A percentile compares a stretch with the other conserved stretches of the same genome.
These are phyloP conservation scores for Hanseniaspora taiwanica DNA, from an alignment of 805 yeast species.

Conservation along the genomic window DNA sequence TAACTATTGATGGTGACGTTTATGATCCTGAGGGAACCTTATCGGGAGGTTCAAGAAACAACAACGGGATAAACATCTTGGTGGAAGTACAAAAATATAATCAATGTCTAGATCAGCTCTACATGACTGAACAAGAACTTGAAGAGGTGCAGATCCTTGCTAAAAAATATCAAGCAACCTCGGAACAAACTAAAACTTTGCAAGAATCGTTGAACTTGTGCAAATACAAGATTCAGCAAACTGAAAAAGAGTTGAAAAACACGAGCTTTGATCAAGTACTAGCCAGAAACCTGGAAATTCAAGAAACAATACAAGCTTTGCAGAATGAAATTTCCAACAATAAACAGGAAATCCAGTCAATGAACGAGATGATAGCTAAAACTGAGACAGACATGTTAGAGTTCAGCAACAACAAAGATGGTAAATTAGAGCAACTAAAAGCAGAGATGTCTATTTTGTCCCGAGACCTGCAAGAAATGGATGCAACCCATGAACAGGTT, in stretches of 20 bases:
- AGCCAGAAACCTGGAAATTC: slow-evolving; percentile 33
- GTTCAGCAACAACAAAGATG: slow-evolving; percentile 64
- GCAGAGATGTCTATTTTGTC: slow-evolving; percentile 34
- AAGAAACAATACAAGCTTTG: slow-evolving; percentile 33
- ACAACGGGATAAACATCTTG: slow-evolving; percentile 42
- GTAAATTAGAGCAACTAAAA: slow-evolving; percentile 57
- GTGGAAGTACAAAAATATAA: slow-evolving; percentile 56
- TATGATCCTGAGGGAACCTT: slow-evolving; percentile 94
- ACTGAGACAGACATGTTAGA: slow-evolving; percentile 74
- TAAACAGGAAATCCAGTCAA: slow-evolving; percentile 19
- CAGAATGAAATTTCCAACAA: slow-evolving; percentile 26
- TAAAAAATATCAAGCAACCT: slow-evolving; percentile 28
- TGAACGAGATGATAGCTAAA: slow-evolving; percentile 31
- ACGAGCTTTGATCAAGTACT: slow-evolving; percentile 46
- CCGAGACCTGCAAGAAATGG: slow-evolving; percentile 24
- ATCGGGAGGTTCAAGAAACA: slow-evolving; percentile 79
- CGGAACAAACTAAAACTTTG: slow-evolving; percentile 37
- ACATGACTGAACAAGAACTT: slow-evolving; percentile 32
- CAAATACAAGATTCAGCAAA: slow-evolving; percentile 43
- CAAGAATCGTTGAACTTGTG: slow-evolving; percentile 47
- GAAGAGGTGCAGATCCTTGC: slow-evolving; percentile 28
- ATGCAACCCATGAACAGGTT: slow-evolving; percentile 29
- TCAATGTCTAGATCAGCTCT: slow-evolving; percentile 27
- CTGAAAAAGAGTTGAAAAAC: slow-evolving; percentile 40
- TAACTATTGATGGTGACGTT: slow-evolving; percentile 84